phyloP scores from a whole-genome alignment of 1,139 yeast species.

The Pichia sp. region DNA sequence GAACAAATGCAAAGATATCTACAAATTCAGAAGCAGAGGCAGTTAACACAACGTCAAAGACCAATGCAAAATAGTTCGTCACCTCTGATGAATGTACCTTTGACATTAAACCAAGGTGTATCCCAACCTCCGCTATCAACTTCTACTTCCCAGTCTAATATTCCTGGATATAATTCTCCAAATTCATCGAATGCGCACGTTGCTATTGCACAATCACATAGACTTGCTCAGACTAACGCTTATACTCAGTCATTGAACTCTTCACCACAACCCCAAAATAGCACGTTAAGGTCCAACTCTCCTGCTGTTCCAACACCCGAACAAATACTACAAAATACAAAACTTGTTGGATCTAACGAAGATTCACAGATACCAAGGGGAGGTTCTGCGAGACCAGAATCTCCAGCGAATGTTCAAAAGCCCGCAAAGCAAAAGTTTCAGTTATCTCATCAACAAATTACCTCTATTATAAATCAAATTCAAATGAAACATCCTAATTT shows the following conservation, averaged over 20 bases:
- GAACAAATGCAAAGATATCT: slow-evolving; percentile 50
- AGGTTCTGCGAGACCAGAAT: slow-evolving; percentile 5
- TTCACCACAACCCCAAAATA: slow-evolving; percentile 4
- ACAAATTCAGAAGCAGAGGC: slow-evolving; percentile 46
- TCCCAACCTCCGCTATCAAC: slow-evolving; percentile 5
- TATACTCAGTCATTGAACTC: slow-evolving; percentile 4
- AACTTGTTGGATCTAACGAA: slow-evolving; percentile 3
- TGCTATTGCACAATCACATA: slow-evolving; percentile 5
- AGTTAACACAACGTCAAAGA: slow-evolving; percentile 28
- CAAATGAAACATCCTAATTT: slow-evolving; percentile 63
- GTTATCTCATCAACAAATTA: slow-evolving; percentile 57
- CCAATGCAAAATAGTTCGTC: slow-evolving; percentile 6
- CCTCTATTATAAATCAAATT: slow-evolving; percentile 62
- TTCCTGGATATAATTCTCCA: slow-evolving; percentile 3
- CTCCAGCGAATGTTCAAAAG: slow-evolving; percentile 18
- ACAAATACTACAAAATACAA: slow-evolving; percentile 20
- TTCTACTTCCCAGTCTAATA: slow-evolving; percentile 4
- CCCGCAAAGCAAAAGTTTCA: slow-evolving; percentile 28
- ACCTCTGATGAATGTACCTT: not conserved
- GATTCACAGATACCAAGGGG: slow-evolving; percentile 11
- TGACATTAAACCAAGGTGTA: slow-evolving; percentile 2
- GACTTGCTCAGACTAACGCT: slow-evolving; percentile 1
- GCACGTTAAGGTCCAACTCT: slow-evolving; percentile 3
- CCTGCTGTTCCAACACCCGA: slow-evolving; percentile 25
- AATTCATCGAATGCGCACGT: slow-evolving; percentile 2